Conservation (phyloP, 2,329 filamentous ascomycete genomes). For the Zasmidium angulare region DNA sequence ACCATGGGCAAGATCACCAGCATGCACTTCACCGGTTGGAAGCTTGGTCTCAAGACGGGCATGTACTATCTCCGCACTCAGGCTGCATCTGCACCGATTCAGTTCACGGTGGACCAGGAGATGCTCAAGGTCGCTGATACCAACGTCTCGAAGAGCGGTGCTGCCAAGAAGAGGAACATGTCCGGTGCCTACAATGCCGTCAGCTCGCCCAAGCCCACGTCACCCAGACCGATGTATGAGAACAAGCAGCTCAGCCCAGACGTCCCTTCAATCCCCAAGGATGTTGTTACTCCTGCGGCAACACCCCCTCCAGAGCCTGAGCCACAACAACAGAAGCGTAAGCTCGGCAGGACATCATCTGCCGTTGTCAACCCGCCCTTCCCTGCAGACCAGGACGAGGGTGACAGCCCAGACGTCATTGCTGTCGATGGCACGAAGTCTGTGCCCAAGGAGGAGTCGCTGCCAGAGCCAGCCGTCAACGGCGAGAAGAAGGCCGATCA, state of each 20-base stretch:
- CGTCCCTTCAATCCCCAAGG: slow-evolving; percentile 51
- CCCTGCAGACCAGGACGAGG: slow-evolving; percentile 75
- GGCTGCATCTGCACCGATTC: slow-evolving; percentile 93
- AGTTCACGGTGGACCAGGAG: slow-evolving; percentile 98
- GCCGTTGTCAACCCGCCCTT: slow-evolving; percentile 66
- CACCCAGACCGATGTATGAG: slow-evolving; percentile 67
- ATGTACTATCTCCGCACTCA: slow-evolving; percentile 99
- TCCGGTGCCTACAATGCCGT: slow-evolving; percentile 40
- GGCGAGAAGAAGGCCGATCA: slow-evolving; percentile 54
- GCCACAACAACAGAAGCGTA: slow-evolving; percentile 48
- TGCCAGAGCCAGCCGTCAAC: slow-evolving; percentile 57
- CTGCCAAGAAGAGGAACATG: slow-evolving; percentile 68
- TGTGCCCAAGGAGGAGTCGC: slow-evolving; percentile 63
- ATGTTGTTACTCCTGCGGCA: slow-evolving; percentile 66
- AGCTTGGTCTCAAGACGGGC: slow-evolving; percentile 97
- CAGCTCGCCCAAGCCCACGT: slow-evolving; percentile 56
- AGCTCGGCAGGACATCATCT: slow-evolving; percentile 31
- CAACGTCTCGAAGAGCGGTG: slow-evolving; percentile 65
- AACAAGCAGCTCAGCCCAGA: slow-evolving; percentile 51
- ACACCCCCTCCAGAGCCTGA: slow-evolving; percentile 61
- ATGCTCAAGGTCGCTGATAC: slow-evolving; percentile 84
- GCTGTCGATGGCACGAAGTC: slow-evolving; percentile 64
- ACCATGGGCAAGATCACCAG: slow-evolving; percentile 99
- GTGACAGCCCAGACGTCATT: slow-evolving; percentile 75
- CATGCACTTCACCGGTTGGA: slow-evolving; percentile 99